Conservation (phyloP, 805 yeast species). For the Kodamaea neixiangensis region DNA sequence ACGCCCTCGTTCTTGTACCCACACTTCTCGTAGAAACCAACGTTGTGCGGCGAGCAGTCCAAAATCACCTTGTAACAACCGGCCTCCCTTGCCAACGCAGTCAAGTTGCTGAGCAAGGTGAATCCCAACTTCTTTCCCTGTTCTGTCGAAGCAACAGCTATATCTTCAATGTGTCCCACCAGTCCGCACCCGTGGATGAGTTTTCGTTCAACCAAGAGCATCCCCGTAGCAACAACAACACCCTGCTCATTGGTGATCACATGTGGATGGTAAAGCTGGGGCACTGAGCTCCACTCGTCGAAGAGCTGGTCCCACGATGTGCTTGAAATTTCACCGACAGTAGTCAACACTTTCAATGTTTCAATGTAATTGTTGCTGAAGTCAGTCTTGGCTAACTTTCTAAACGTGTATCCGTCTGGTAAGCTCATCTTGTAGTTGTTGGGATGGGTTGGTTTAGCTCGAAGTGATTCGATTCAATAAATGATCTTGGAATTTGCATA, state of each 20-base stretch:
- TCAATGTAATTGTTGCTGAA: slow-evolving; percentile 61
- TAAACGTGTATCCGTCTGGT: slow-evolving; percentile 70
- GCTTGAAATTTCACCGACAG: slow-evolving; percentile 71
- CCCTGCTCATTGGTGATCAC: slow-evolving; percentile 61
- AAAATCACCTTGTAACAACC: slow-evolving; percentile 89
- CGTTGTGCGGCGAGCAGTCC: slow-evolving; percentile 85
- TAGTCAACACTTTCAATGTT: slow-evolving; percentile 69
- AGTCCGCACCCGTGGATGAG: slow-evolving; percentile 80
- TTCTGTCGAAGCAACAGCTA: slow-evolving; percentile 69
- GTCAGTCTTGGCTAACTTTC: slow-evolving; percentile 59
- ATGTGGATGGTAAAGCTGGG: slow-evolving; percentile 61
- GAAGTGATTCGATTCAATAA: background rate
- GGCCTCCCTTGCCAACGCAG: slow-evolving; percentile 52
- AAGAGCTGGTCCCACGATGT: slow-evolving; percentile 53
- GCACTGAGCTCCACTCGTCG: slow-evolving; percentile 55
- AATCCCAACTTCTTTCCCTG: slow-evolving; percentile 86
- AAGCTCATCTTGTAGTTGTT: slow-evolving; percentile 20
- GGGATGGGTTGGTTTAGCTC: background rate
- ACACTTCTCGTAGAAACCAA: slow-evolving; percentile 86
- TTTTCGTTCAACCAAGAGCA: slow-evolving; percentile 76
- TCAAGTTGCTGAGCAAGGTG: slow-evolving; percentile 61
- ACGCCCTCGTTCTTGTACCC: slow-evolving; percentile 67
- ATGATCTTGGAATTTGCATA: background rate
- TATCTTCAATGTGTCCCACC: slow-evolving; percentile 95
- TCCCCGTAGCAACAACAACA: slow-evolving; percentile 79